These are phyloP conservation scores for Aaosphaeria pasadenensis DNA, from an alignment of 2,329 filamentous ascomycete species.

Conservation along the genomic window DNA sequence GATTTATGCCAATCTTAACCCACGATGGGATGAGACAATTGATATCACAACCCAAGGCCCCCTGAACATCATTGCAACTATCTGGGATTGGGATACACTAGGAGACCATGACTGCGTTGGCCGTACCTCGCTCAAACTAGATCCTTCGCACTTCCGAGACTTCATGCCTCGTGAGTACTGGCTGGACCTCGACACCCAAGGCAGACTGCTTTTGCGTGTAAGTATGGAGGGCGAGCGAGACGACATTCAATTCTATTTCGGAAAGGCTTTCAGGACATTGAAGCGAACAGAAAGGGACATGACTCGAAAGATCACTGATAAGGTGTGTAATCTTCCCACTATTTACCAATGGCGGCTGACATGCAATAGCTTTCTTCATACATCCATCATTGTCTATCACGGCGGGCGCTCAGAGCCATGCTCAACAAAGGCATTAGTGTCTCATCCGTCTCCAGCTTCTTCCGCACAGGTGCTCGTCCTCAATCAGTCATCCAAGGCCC, in stretches of 20 bases:
- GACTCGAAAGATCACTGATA: constrained; percentile 97
- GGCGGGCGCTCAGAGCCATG: constrained; percentile 72
- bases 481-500: constrained; percentile 53
- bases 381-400: constrained; percentile 85
- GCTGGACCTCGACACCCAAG: constrained; percentile 95
- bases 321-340: constrained; percentile 55
- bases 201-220: constrained; percentile 80
- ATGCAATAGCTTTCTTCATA: constrained; percentile 74
- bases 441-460: constrained; percentile 70
- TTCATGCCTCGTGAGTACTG: constrained; percentile 96
- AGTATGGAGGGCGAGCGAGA: constrained; percentile 99
- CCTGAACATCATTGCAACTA: constrained; percentile 91
- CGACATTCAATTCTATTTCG: constrained; percentile 98
- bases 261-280: constrained; percentile 90
- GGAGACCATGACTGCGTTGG: constrained; percentile 98
- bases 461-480: constrained; percentile 50
- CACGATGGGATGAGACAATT: constrained; percentile 94
- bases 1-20: constrained; percentile 85
- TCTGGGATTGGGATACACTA: constrained; percentile 98
- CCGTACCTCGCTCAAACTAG: constrained; percentile 94
- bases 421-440: constrained; percentile 71
- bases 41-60: constrained; percentile 92
- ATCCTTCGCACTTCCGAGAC: constrained; percentile 94
- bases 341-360: constrained; percentile 8
- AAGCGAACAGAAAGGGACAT: constrained; percentile 97